A percentile compares a stretch with the other conserved stretches of the same genome.
phyloP scores from a whole-genome alignment of 1,284 basidiomycete species.

The Wolfiporia cocos region DNA sequence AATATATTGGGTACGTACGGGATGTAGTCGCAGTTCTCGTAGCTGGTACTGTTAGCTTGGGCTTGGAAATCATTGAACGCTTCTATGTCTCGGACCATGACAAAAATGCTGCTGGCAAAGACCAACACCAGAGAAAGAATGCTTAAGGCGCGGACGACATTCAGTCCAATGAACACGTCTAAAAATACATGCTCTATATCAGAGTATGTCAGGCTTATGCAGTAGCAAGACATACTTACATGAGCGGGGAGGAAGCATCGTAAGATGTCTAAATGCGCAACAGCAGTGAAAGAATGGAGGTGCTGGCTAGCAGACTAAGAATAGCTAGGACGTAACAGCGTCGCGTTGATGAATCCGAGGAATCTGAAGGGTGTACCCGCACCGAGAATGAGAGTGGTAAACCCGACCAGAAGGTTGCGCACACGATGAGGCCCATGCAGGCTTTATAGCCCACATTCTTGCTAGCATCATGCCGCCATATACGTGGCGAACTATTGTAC shows the following conservation, averaged over 20 bases:
- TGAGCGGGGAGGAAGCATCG: constrained; percentile 31
- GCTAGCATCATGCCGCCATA: not conserved
- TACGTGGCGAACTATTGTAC: not conserved
- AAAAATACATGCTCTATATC: not conserved
- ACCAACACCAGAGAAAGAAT: constrained; percentile 75
- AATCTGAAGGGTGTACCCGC: not conserved
- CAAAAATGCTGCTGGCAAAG: constrained; percentile 77
- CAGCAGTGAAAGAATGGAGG: not conserved
- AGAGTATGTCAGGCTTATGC: not conserved
- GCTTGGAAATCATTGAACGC: constrained; percentile 64
- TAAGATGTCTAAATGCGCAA: too few relatives aligned
- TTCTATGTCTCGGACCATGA: constrained; percentile 74
- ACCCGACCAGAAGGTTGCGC: not conserved
- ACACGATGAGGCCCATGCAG: too few relatives aligned
- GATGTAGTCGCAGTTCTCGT: constrained; percentile 71
- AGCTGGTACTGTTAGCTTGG: constrained; percentile 28
- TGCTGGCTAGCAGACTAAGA: not conserved
- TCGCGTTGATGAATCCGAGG: too few relatives aligned
- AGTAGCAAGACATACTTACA: constrained; percentile 26
- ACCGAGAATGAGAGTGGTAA: too few relatives aligned
- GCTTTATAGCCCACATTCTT: too few relatives aligned
- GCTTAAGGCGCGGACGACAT: constrained; percentile 71
- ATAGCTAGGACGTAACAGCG: not conserved
- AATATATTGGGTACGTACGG: constrained; percentile 39
- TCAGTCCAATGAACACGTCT: constrained; percentile 79